Evolutionary conservation across 192 early-diverging fungal genomes (phyloP).

Genomic region (Spinellus fusiger): DNA sequence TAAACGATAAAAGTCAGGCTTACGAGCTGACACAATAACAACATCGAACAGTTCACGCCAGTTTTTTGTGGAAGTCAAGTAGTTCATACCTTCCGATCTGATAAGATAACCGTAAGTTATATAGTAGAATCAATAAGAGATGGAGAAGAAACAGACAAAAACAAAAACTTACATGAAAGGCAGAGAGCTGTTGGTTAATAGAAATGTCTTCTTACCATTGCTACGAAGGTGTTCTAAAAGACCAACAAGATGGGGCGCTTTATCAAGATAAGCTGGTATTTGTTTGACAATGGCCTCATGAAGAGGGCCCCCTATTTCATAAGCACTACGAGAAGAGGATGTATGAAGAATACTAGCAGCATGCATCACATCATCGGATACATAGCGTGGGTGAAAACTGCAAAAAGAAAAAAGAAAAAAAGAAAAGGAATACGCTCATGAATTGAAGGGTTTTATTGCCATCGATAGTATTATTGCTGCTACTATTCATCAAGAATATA

Average conservation of each 20-base stretch:
- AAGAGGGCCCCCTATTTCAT: slow-evolving; percentile 43
- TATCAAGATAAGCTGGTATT: slow-evolving; percentile 42
- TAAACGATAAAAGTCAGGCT: slow-evolving; percentile 54
- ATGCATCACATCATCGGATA: slow-evolving; percentile 49
- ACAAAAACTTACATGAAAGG: slow-evolving; percentile 44
- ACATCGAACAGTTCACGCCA: slow-evolving; percentile 60
- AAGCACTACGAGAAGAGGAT: too few species aligned
- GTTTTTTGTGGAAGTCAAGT: slow-evolving; percentile 38
- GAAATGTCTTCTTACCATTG: slow-evolving; percentile 48
- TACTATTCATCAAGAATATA: too few species aligned
- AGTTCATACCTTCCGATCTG: slow-evolving; percentile 34
- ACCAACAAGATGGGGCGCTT: slow-evolving; percentile 41
- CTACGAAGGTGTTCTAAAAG: slow-evolving; percentile 39
- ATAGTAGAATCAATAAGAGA: too few species aligned
- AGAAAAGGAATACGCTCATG: neutral
- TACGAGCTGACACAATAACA: slow-evolving; percentile 51
- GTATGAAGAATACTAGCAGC: slow-evolving; percentile 49
- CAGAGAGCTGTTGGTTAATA: slow-evolving; percentile 56
- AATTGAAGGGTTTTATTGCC: too few species aligned
- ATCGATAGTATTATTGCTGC: too few species aligned
- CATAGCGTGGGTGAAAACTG: slow-evolving; percentile 55
- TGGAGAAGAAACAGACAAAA: too few species aligned
- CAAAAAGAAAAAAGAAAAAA: neutral
- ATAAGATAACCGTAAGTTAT: neutral
- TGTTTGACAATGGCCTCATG: slow-evolving; percentile 42